A percentile compares a stretch with the other conserved stretches of the same genome.
These are phyloP conservation scores for Wickerhamia fluorescens DNA, from an alignment of 805 yeast genomes.

Conservation along the genomic window DNA sequence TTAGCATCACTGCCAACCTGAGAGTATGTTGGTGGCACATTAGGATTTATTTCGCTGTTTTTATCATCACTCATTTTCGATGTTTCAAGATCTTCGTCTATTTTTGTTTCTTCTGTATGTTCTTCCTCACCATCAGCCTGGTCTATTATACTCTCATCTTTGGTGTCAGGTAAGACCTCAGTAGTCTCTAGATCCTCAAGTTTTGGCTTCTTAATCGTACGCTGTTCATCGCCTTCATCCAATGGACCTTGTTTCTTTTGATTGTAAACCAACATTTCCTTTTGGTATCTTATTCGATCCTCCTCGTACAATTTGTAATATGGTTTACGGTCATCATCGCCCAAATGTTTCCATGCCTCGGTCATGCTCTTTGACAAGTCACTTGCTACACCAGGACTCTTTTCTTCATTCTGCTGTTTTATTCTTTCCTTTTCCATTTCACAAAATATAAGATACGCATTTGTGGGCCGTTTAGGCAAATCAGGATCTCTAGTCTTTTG, in stretches of 20 bases:
- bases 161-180: conserved; percentile 4
- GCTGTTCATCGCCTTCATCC: conserved; percentile 4
- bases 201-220: conserved; percentile 4
- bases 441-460: conserved; percentile 83
- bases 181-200: conserved; percentile 4
- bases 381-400: conserved; percentile 38
- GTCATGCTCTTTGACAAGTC: conserved; percentile 77
- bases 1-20: no score
- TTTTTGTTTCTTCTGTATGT: neutral
- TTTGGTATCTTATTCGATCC: conserved; percentile 67
- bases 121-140: conserved; percentile 1
- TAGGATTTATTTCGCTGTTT: no score
- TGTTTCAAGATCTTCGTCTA: neutral
- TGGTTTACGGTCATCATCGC: conserved; percentile 62
- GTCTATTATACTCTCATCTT: conserved; percentile 5
- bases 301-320: conserved; percentile 71
- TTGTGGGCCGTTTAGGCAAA: conserved; percentile 83
- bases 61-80: conserved; percentile 1
- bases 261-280: conserved; percentile 57
- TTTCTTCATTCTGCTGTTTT: conserved; percentile 48
- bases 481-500: conserved; percentile 65
- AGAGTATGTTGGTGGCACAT: no score
- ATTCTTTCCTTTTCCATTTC: conserved; percentile 76
- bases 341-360: conserved; percentile 77
- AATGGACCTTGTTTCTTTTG: conserved; percentile 15